A percentile compares a stretch with the other conserved stretches of the same genome.
Conservation (phyloP, 495 filamentous ascomycete species). For the Daldinia decipiens region DNA sequence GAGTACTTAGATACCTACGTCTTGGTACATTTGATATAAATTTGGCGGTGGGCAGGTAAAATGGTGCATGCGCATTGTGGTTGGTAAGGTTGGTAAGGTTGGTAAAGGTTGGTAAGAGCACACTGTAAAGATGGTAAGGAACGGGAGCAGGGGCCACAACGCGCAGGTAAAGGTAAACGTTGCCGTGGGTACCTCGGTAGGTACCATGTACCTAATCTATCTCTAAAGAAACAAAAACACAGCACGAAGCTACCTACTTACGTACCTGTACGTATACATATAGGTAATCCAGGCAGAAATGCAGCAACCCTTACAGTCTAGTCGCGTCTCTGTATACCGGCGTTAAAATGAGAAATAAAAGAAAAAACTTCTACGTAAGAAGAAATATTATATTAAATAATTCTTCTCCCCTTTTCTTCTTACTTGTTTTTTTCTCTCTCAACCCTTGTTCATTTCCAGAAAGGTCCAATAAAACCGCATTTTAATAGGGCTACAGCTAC, state of each 20-base stretch:
- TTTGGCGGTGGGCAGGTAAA: conserved; percentile 32
- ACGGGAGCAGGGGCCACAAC: conserved; percentile 25
- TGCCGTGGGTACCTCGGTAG: conserved; percentile 6
- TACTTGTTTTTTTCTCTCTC: background rate
- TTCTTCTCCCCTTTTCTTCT: background rate
- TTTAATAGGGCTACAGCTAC: conserved; percentile 25
- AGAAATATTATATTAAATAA: conserved; percentile 15
- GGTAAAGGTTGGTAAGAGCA: background rate
- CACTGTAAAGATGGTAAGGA: conserved; percentile 12
- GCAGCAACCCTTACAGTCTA: background rate
- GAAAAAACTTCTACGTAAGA: background rate
- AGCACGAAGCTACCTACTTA: background rate
- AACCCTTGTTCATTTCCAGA: conserved; percentile 13
- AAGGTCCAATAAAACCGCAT: conserved; percentile 20
- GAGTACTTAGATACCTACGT: background rate
- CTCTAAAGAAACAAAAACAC: background rate
- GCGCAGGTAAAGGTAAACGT: conserved; percentile 6
- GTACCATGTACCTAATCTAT: conserved; percentile 2
- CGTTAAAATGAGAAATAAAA: background rate
- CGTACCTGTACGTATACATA: background rate
- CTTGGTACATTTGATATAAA: conserved; percentile 9
- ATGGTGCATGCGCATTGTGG: conserved; percentile 23
- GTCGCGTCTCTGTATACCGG: background rate
- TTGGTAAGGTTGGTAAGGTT: too few species aligned
- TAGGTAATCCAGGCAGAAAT: background rate